phyloP scores from a whole-genome alignment of 2,329 filamentous ascomycete genomes.

The Exophiala xenobiotica region DNA sequence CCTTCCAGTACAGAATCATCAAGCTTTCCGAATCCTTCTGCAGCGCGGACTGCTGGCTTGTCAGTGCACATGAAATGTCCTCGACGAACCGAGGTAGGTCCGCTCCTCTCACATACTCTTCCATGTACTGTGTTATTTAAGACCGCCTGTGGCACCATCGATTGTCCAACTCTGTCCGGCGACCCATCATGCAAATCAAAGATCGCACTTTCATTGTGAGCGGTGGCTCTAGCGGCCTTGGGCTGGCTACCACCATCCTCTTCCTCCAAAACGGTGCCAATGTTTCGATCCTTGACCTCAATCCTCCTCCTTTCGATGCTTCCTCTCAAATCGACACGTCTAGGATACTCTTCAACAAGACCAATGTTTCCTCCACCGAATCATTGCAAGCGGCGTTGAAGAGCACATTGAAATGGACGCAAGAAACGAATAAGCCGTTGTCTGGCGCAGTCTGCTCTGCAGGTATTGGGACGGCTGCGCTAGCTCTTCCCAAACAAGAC shows the following conservation, averaged over 20 bases:
- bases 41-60: neutral
- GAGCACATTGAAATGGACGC: conserved; percentile 28
- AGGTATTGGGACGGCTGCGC: conserved; percentile 29
- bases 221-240: conserved; percentile 28
- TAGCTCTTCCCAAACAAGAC: conserved; percentile 26
- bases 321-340: conserved; percentile 15
- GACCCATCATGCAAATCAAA: conserved; percentile 26
- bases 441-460: conserved; percentile 29
- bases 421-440: conserved; percentile 23
- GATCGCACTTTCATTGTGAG: conserved; percentile 29
- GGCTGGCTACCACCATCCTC: conserved; percentile 28
- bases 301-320: conserved; percentile 25
- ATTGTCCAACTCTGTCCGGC: neutral
- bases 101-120: neutral
- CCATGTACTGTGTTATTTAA: neutral
- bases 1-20: too few species aligned
- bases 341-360: conserved; percentile 32
- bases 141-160: neutral
- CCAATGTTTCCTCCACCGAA: conserved; percentile 31
- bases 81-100: conserved; percentile 1
- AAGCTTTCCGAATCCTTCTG: too few species aligned
- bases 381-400: conserved; percentile 27
- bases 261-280: conserved; percentile 29
- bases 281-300: conserved; percentile 32
- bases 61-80: neutral